Evolutionary conservation across 2,329 filamentous ascomycete genomes (phyloP).

Genomic region (Fusarium sp.): DNA sequence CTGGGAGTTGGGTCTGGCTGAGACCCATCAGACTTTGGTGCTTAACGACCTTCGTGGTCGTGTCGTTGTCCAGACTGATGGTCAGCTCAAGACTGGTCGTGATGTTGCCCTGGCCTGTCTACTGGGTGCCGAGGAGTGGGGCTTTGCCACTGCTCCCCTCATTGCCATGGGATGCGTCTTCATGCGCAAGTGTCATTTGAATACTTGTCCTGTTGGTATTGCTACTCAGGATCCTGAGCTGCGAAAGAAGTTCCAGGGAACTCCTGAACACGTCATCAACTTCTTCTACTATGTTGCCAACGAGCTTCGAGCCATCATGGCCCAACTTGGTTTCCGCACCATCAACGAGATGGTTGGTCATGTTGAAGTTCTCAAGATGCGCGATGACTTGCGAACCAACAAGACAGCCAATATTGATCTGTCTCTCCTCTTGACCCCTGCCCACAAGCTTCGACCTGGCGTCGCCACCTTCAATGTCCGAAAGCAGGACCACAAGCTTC

Average conservation of each 20-base stretch:
- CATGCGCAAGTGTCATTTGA: constrained; percentile 82
- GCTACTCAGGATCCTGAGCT: constrained; percentile 96
- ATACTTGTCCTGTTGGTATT: constrained; percentile 91
- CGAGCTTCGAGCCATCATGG: constrained; percentile 96
- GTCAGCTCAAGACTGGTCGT: constrained; percentile 89
- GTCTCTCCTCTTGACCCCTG: constrained; percentile 90
- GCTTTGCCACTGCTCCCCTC: constrained; percentile 91
- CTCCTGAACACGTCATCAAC: constrained; percentile 96
- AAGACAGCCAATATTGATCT: constrained; percentile 95
- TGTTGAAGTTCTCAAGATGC: constrained; percentile 84
- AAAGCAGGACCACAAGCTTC: constrained; percentile 95
- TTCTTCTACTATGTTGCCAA: constrained; percentile 99
- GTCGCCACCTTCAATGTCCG: constrained; percentile 97
- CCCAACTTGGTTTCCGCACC: constrained; percentile 90
- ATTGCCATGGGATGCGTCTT: constrained; percentile 98
- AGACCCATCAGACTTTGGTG: constrained; percentile 96
- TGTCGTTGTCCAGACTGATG: constrained; percentile 95
- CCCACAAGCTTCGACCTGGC: constrained; percentile 92
- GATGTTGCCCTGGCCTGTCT: constrained; percentile 95
- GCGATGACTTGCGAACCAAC: constrained; percentile 84
- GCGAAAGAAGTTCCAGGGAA: constrained; percentile 91
- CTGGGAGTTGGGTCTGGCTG: constrained; percentile 95
- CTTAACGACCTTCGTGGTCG: constrained; percentile 95
- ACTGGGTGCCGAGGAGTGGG: constrained; percentile 97
- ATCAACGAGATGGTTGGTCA: constrained; percentile 98